These are phyloP conservation scores for Carpinus fangiana DNA, from an alignment of 306 rosid species.

Conservation along the genomic window DNA sequence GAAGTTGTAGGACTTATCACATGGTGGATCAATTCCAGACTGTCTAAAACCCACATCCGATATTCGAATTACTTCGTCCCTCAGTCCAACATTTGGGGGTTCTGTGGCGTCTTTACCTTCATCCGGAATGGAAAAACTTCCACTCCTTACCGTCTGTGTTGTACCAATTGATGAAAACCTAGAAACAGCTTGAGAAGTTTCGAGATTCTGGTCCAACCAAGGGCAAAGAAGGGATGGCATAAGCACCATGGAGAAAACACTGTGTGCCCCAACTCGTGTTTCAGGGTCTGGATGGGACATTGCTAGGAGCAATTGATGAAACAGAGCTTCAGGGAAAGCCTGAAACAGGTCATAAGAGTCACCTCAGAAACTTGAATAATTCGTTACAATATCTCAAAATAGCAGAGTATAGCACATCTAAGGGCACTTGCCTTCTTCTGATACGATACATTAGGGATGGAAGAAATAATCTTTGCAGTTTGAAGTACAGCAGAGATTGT, in stretches of 20 bases:
- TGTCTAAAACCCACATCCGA: slow-evolving; percentile 33
- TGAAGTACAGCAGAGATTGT: slow-evolving; percentile 75
- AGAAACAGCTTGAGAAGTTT: slow-evolving; percentile 32
- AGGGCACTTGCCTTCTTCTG: slow-evolving; percentile 66
- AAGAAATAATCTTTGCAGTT: slow-evolving; percentile 68
- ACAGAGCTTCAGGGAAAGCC: slow-evolving; percentile 93
- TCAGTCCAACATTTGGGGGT: slow-evolving; percentile 29
- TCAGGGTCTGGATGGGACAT: slow-evolving; percentile 91
- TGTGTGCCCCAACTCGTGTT: slow-evolving; percentile 82
- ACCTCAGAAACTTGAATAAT: slow-evolving; percentile 25
- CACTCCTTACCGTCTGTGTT: slow-evolving; percentile 33
- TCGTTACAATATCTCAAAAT: slow-evolving; percentile 25
- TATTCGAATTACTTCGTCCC: slow-evolving; percentile 38
- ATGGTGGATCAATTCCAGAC: slow-evolving; percentile 34
- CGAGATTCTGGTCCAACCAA: slow-evolving; percentile 42
- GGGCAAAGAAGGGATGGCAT: slow-evolving; percentile 63
- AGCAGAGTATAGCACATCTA: slow-evolving; percentile 17
- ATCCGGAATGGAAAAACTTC: slow-evolving; percentile 47
- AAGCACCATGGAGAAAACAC: slow-evolving; percentile 72
- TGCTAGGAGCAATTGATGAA: slow-evolving; percentile 84
- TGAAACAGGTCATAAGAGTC: slow-evolving; percentile 34
- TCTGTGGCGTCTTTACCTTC: slow-evolving; percentile 37
- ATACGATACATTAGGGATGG: slow-evolving; percentile 79
- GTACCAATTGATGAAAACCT: slow-evolving; percentile 31
- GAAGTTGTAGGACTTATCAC: slow-evolving; percentile 41